Conservation (phyloP, 768 basidiomycete genomes). For the Phaeotremella skinneri region DNA sequence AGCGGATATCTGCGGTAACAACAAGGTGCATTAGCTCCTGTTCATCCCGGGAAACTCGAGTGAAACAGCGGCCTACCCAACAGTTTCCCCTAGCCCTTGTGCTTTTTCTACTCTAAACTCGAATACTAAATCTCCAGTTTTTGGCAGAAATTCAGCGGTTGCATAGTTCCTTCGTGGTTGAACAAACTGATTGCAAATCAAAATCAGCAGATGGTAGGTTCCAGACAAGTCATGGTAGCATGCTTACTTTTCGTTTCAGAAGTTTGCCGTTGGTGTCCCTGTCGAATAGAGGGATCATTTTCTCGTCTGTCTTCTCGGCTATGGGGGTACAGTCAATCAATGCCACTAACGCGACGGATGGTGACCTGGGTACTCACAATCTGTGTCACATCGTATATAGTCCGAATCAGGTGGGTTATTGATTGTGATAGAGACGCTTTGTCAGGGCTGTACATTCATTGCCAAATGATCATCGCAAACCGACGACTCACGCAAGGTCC, state of each 20-base stretch:
- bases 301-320: constrained; percentile 75
- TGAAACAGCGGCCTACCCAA: constrained; percentile 59
- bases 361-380: constrained; percentile 7
- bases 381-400: too few relatives aligned
- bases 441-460: too few relatives aligned
- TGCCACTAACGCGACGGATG: not conserved
- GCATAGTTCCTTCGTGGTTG: constrained; percentile 92
- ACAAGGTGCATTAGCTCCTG: not conserved
- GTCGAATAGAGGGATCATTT: constrained; percentile 75
- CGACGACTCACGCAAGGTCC: constrained; percentile 62
- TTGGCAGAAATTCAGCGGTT: constrained; percentile 61
- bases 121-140: constrained; percentile 67
- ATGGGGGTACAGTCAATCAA: not conserved
- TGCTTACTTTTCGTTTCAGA: constrained; percentile 62
- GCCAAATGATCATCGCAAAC: not conserved
- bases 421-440: too few relatives aligned
- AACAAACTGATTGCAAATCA: constrained; percentile 55
- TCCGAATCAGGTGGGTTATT: too few relatives aligned
- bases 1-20: not conserved
- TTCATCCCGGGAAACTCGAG: not conserved
- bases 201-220: not conserved
- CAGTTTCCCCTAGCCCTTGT: constrained; percentile 77
- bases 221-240: not conserved
- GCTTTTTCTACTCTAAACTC: constrained; percentile 81
- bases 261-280: constrained; percentile 71